A percentile compares a stretch with the other conserved stretches of the same genome.
phyloP scores from a whole-genome alignment of 108 stramenopile species.

The Chaetoceros tenuissimus region DNA sequence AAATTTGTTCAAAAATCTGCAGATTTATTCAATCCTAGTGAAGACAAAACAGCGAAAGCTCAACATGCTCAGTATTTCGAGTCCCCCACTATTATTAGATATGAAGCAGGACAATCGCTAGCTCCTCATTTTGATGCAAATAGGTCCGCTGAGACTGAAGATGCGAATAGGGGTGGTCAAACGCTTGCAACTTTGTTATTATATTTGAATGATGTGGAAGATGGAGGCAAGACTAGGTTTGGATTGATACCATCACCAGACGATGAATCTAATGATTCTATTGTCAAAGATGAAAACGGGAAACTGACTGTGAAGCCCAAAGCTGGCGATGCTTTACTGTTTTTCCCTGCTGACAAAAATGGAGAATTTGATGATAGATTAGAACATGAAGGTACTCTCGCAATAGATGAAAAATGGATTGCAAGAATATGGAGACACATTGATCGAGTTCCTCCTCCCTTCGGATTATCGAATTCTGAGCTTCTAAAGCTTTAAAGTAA shows the following conservation, averaged over 20 bases:
- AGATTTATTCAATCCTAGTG: conserved; percentile 28
- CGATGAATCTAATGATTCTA: too few species aligned
- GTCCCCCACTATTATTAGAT: conserved; percentile 66
- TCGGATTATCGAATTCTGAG: conserved; percentile 44
- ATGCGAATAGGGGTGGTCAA: conserved; percentile 72
- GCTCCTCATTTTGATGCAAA: conserved; percentile 78
- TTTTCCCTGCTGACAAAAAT: conserved; percentile 69
- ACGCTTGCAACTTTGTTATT: conserved; percentile 67
- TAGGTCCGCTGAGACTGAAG: conserved; percentile 59
- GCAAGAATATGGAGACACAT: conserved; percentile 72
- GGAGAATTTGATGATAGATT: conserved; percentile 71
- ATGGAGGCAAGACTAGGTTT: conserved; percentile 69
- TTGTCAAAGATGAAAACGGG: conserved; percentile 19
- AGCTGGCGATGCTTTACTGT: conserved; percentile 63
- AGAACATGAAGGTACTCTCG: conserved; percentile 72
- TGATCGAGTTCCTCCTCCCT: conserved; percentile 55
- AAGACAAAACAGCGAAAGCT: neutral
- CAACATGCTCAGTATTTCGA: conserved; percentile 50
- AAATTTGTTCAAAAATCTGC: conserved; percentile 46
- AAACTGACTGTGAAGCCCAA: conserved; percentile 51
- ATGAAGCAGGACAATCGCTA: conserved; percentile 56
- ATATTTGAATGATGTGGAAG: conserved; percentile 71
- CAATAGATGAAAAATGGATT: conserved; percentile 76
- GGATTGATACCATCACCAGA: conserved; percentile 29
- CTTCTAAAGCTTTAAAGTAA: conserved; percentile 5